phyloP scores from a whole-genome alignment of 2,329 filamentous ascomycete genomes.

The Rhynchosporium graminicola region DNA sequence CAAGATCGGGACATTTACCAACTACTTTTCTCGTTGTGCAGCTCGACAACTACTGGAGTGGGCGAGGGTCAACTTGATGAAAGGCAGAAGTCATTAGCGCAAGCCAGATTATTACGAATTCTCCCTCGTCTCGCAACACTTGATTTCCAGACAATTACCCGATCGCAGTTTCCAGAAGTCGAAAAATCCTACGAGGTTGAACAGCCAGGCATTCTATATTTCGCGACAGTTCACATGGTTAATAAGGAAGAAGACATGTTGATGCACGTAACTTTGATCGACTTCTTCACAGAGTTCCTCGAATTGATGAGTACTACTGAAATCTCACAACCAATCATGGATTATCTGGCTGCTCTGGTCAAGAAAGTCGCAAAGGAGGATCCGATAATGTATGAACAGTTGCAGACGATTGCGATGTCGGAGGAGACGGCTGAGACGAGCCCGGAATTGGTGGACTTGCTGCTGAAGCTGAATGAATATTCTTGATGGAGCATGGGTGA shows the following conservation, averaged over 20 bases:
- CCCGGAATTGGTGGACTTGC: slow-evolving; percentile 37
- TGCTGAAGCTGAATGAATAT: slow-evolving; percentile 31
- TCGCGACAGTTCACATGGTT: slow-evolving; percentile 40
- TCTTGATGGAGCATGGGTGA: slow-evolving; percentile 9
- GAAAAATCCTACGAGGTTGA: slow-evolving; percentile 31
- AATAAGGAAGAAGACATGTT: slow-evolving; percentile 39
- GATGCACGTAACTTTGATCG: slow-evolving; percentile 41
- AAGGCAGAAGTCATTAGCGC: slow-evolving; percentile 41
- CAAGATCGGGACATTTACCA: slow-evolving; percentile 47
- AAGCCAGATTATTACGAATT: slow-evolving; percentile 39
- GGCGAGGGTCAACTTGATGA: slow-evolving; percentile 34
- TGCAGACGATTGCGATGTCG: slow-evolving; percentile 34
- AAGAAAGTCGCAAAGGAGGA: slow-evolving; percentile 35
- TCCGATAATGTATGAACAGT: slow-evolving; percentile 34
- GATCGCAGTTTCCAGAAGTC: slow-evolving; percentile 35
- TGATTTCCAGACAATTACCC: slow-evolving; percentile 36
- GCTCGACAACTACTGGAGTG: slow-evolving; percentile 30
- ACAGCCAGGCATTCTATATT: slow-evolving; percentile 37
- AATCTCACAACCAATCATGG: slow-evolving; percentile 33
- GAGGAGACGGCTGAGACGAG: slow-evolving; percentile 28
- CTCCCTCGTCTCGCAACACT: slow-evolving; percentile 38
- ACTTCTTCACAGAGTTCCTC: slow-evolving; percentile 40
- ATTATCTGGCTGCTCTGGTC: slow-evolving; percentile 34
- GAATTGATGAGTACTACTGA: slow-evolving; percentile 37
- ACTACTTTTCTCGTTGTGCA: slow-evolving; percentile 47